Base-by-base conservation (phyloP, 2,329 filamentous ascomycete species). In the Corinectria fuckeliana region DNA sequence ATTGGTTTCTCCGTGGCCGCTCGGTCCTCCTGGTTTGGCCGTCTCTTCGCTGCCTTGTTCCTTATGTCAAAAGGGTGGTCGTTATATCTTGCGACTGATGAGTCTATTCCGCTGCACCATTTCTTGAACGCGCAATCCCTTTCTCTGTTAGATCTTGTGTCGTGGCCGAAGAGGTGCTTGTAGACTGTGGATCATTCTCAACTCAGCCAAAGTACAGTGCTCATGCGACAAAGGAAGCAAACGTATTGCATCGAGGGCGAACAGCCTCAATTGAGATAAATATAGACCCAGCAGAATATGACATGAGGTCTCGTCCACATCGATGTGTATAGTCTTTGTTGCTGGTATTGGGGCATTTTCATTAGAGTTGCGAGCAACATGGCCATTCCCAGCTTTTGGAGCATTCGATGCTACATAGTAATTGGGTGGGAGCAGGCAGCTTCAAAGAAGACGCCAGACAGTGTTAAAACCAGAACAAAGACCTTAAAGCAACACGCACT, bases 1-100 rank as follows among this genome's bases (percentile, higher is more conserved):
- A n/a, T n/a, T 32, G 30, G 47, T 53, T 54, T 59, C 44, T 57
- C 55, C 55, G 54, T 28, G 20, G 18, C 36, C 48, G 48, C n/a
- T 16, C 26, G 11, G 18, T 25, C 5, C 9, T 8, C 25, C 6
- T 9, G 47, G 16, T n/a, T 23, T 42, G 4, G 6, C 21, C 21
- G 7, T 38, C 3, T 18, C 11, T 20, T 16, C 10, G 4, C 8
- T 16, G n/a, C 16, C 25, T 26, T 25, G 21, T 26, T 42, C 39
- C 16, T 34, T 36, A 36, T 36, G 8, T 18, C 7, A n/a, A 16
- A 36, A 8, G 30, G n/a, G 14, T 4, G n/a, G n/a, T n/a, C n/a
- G n/a, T n/a, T n/a, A n/a, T n/a, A n/a, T n/a, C n/a, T n/a, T n/a
- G n/a, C n/a, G n/a, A n/a, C n/a, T n/a, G n/a, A n/a, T n/a, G n/a